Evolutionary conservation across 1,284 basidiomycete genomes (phyloP).

Genomic region (Mycena sp.): DNA sequence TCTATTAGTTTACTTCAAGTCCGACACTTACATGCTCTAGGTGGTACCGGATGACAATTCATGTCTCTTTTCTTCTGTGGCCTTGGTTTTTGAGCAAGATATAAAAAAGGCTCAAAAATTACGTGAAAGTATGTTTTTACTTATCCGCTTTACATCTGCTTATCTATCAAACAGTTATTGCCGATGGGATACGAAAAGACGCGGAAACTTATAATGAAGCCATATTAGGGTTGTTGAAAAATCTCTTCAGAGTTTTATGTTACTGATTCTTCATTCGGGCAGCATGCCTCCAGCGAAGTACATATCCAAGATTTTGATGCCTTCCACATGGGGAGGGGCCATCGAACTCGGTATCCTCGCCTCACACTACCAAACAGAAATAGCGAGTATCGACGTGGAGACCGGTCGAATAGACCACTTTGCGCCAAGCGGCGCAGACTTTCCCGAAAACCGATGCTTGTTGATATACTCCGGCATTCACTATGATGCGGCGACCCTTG

Average conservation of each 20-base stretch:
- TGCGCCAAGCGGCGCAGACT: constrained; percentile 54
- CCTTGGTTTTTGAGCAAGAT: constrained; percentile 85
- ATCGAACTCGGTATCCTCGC: constrained; percentile 90
- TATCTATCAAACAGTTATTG: constrained; percentile 67
- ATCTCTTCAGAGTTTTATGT: background rate
- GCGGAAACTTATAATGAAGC: constrained; percentile 81
- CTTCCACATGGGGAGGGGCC: constrained; percentile 91
- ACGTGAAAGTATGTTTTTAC: constrained; percentile 63
- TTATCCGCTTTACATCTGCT: constrained; percentile 9
- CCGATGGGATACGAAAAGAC: constrained; percentile 79
- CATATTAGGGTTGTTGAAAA: constrained; percentile 84
- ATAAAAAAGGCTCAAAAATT: constrained; percentile 72
- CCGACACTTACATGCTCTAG: constrained; percentile 33
- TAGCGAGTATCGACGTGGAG: constrained; percentile 89
- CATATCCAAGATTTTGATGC: constrained; percentile 81
- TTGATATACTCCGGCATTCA: constrained; percentile 94
- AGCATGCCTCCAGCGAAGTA: constrained; percentile 81
- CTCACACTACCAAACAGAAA: constrained; percentile 84
- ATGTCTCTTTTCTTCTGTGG: constrained; percentile 89
- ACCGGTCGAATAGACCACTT: constrained; percentile 91
- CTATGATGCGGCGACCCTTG: constrained; percentile 88
- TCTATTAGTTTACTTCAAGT: too few species aligned
- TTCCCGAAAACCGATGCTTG: constrained; percentile 57
- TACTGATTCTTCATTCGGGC: background rate
- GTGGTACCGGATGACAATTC: constrained; percentile 94